Evolutionary conservation across 768 basidiomycete species (phyloP).

Genomic region (Hericium coralloides): DNA sequence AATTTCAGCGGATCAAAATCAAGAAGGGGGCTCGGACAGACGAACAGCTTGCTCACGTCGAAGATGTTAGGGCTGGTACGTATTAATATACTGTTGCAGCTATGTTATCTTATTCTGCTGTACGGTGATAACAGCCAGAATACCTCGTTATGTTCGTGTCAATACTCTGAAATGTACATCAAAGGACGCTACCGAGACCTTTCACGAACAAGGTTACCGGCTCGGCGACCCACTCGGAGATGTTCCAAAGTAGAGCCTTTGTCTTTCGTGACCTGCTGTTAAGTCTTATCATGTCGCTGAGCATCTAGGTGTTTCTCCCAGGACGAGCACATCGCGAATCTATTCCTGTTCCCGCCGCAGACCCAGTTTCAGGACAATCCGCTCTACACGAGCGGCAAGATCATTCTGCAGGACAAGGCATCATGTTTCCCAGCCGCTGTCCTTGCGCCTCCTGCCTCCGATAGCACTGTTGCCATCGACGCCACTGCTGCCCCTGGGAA

Average conservation of each 20-base stretch:
- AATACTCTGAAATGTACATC: constrained; percentile 65
- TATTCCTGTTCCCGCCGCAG: constrained; percentile 68
- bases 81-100: neutral
- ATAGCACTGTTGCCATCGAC: constrained; percentile 65
- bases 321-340: constrained; percentile 76
- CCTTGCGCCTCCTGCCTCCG: constrained; percentile 58
- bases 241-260: constrained; percentile 33
- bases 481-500: constrained; percentile 97
- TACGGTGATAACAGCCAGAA: constrained; percentile 35
- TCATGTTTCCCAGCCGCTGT: constrained; percentile 92
- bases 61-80: constrained; percentile 58
- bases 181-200: constrained; percentile 51
- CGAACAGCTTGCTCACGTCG: constrained; percentile 50
- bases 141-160: constrained; percentile 81
- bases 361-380: constrained; percentile 60
- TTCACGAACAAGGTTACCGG: constrained; percentile 47
- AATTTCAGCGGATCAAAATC: constrained; percentile 78
- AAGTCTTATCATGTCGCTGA: neutral
- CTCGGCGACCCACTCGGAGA: constrained; percentile 37
- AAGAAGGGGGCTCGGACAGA: constrained; percentile 61
- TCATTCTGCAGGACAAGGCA: constrained; percentile 96
- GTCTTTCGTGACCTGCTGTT: constrained; percentile 9
- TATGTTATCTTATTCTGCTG: neutral
- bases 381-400: constrained; percentile 65
- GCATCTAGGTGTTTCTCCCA: constrained; percentile 51